phyloP scores from a whole-genome alignment of 1,284 basidiomycete species.

The Tilletia horrida region DNA sequence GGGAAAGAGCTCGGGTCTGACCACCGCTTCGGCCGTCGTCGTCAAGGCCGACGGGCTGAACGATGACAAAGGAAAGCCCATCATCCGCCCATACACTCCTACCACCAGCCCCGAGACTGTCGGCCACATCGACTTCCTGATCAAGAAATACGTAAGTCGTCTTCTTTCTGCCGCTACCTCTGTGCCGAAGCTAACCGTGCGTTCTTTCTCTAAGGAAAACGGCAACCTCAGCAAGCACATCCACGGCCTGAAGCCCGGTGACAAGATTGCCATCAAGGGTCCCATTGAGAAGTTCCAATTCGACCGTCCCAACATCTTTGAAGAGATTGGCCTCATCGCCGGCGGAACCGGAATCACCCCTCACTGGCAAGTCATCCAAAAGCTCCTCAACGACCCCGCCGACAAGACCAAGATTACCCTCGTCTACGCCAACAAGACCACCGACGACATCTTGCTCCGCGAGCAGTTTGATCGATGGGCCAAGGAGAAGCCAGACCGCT shows the following conservation, averaged over 20 bases:
- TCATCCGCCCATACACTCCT: conserved; percentile 66
- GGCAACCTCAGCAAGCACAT: conserved; percentile 57
- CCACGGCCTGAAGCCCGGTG: conserved; percentile 67
- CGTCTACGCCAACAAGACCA: conserved; percentile 84
- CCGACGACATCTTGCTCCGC: conserved; percentile 81
- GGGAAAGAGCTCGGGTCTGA: conserved; percentile 72
- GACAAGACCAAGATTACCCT: conserved; percentile 93
- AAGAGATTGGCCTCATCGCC: conserved; percentile 82
- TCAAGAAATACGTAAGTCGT: conserved; percentile 67
- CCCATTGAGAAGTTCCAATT: conserved; percentile 51
- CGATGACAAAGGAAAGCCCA: conserved; percentile 79
- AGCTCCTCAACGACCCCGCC: conserved; percentile 59
- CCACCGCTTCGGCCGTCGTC: conserved; percentile 64
- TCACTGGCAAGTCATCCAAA: conserved; percentile 56
- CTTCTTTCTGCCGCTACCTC: no score
- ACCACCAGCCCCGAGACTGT: conserved; percentile 40
- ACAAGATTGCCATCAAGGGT: conserved; percentile 79
- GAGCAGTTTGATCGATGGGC: conserved; percentile 68
- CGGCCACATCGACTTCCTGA: conserved; percentile 62
- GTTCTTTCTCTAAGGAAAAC: conserved; percentile 23
- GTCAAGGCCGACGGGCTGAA: conserved; percentile 59
- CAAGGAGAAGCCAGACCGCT: conserved; percentile 54
- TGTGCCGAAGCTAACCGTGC: no score
- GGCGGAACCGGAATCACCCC: conserved; percentile 73
- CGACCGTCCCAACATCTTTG: conserved; percentile 51